Percentiles rank a stretch among this genome's conserved stretches.
phyloP scores from a whole-genome alignment of 306 rosid species.

The Gillenia trifoliata region DNA sequence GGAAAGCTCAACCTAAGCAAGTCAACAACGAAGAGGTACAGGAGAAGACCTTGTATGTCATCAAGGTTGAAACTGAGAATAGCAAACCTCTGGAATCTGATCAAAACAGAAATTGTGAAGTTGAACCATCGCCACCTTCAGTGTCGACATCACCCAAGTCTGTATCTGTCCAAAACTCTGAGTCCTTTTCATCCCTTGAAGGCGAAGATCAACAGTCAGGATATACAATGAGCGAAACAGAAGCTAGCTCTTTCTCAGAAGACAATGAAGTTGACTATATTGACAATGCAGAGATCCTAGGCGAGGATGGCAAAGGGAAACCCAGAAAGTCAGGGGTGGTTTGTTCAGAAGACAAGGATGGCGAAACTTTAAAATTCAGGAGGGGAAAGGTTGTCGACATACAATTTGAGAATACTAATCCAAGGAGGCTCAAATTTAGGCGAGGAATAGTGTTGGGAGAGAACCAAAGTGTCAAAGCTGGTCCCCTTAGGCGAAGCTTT shows the following conservation, averaged over 20 bases:
- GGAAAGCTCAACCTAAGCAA: constrained; percentile 32
- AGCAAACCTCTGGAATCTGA: constrained; percentile 33
- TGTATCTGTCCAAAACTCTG: constrained; percentile 20
- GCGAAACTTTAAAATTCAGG: constrained; percentile 47
- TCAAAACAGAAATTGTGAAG: constrained; percentile 29
- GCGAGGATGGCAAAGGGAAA: constrained; percentile 27
- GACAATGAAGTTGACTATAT: constrained; percentile 30
- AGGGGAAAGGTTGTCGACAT: constrained; percentile 61
- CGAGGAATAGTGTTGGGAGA: constrained; percentile 44
- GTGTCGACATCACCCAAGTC: constrained; percentile 25
- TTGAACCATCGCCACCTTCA: constrained; percentile 25
- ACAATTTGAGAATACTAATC: constrained; percentile 34
- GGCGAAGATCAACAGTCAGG: constrained; percentile 50
- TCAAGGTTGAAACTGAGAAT: constrained; percentile 52
- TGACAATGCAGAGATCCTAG: constrained; percentile 31
- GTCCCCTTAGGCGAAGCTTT: constrained; percentile 37
- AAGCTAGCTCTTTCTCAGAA: constrained; percentile 37
- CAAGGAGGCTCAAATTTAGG: constrained; percentile 73
- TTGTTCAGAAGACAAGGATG: constrained; percentile 36
- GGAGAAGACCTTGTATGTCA: constrained; percentile 75
- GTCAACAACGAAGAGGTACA: constrained; percentile 29
- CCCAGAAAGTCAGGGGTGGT: constrained; percentile 26
- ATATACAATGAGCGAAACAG: constrained; percentile 47
- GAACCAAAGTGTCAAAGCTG: constrained; percentile 22
- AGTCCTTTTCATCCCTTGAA: constrained; percentile 3